Evolutionary conservation across 306 rosid genomes (phyloP).

Genomic region (Lathyrus oleraceus): DNA sequence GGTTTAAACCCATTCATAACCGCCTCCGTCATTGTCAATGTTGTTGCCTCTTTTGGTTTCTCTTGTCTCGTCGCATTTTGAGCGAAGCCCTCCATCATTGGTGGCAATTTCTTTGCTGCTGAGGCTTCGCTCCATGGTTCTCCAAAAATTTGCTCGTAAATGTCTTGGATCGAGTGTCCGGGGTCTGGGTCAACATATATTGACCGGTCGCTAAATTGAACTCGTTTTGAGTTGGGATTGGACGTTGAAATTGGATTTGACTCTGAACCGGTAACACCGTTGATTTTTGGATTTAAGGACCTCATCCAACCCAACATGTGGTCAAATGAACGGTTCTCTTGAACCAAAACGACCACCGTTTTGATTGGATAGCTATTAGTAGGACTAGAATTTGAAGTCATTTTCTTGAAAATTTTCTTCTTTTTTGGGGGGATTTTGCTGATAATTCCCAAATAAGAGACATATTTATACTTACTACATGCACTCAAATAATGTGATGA

Average conservation of each 20-base stretch:
- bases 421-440: not conserved
- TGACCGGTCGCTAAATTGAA: conserved; percentile 43
- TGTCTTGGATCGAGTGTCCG: conserved; percentile 70
- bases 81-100: conserved; percentile 69
- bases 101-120: conserved; percentile 40
- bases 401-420: not conserved
- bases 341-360: conserved; percentile 80
- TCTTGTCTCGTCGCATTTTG: conserved; percentile 54
- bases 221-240: conserved; percentile 41
- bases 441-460: not conserved
- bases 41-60: conserved; percentile 23
- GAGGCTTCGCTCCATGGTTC: conserved; percentile 66
- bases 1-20: conserved; percentile 79
- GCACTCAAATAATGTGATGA: not conserved
- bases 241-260: conserved; percentile 58
- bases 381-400: conserved; percentile 34
- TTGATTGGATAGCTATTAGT: conserved; percentile 49
- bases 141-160: conserved; percentile 81
- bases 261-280: conserved; percentile 62
- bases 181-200: conserved; percentile 74
- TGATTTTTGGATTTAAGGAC: conserved; percentile 59
- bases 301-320: conserved; percentile 93
- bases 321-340: conserved; percentile 92
- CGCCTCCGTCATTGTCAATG: conserved; percentile 42
- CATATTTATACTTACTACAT: not conserved